These are phyloP conservation scores for Podospora bellae-mahoneyi DNA, from an alignment of 495 filamentous ascomycete genomes.

Conservation along the genomic window DNA sequence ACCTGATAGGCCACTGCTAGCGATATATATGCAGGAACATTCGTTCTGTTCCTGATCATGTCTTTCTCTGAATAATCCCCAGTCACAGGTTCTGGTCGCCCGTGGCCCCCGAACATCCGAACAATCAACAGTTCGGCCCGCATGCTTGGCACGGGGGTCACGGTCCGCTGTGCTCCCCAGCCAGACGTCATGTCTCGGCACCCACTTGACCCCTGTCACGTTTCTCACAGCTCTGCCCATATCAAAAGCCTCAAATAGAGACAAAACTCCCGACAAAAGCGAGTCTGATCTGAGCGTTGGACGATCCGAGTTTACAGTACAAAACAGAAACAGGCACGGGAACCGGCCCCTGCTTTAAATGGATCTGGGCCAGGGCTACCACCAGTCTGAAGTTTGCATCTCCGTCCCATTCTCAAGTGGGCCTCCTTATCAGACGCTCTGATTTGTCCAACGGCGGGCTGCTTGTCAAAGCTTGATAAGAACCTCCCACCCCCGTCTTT, in stretches of 20 bases:
- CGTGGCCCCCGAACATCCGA: background rate
- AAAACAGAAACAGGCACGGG: background rate
- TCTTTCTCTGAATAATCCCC: background rate
- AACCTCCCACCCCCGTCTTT: constrained; percentile 4
- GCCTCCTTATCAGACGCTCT: constrained; percentile 29
- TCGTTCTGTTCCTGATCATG: background rate
- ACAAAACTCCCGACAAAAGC: background rate
- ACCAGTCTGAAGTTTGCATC: constrained; percentile 21
- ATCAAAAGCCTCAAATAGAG: background rate
- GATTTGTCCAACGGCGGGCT: constrained; percentile 19
- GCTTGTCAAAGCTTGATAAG: constrained; percentile 29
- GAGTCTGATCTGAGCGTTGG: background rate
- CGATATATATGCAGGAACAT: background rate
- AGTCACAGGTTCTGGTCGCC: background rate
- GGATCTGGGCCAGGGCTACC: background rate
- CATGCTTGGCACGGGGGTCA: constrained; percentile 7
- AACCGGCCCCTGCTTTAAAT: background rate
- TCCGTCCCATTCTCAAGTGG: constrained; percentile 24
- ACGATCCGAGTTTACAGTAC: background rate
- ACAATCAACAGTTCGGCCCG: constrained; percentile 3
- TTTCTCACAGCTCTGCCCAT: background rate
- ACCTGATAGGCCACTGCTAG: background rate
- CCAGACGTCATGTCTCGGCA: constrained; percentile 13
- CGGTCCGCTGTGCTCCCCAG: constrained; percentile 1
- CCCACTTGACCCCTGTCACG: constrained; percentile 1